Evolutionary conservation across 768 basidiomycete genomes (phyloP), one percentile per base, ranked within the genome.

Genomic region (Psilocybe sp.): DNA sequence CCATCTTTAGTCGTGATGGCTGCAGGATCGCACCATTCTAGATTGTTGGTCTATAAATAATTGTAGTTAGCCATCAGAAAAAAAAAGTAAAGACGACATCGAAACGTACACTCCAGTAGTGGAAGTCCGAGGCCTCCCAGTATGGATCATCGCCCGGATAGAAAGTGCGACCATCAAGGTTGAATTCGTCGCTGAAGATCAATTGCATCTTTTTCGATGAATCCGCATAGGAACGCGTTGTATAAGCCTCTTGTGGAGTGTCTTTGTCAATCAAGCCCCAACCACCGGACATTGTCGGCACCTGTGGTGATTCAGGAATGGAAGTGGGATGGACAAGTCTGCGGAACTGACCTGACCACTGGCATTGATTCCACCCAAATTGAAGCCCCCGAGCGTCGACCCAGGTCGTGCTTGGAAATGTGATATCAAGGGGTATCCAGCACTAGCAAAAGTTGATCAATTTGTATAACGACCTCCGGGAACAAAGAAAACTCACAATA

Each of bases 181-280:
- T 84, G 68, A 95, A 95, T 66, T 95, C 93, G 66, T 95, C 92
- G 36, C 88, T 90, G 65, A 92, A 94, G 3, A 92, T 83, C 11
- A 96, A 76, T 49, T 84, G 81, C 65, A 84, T 56, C 56, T 77
- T 65, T 45, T 77, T 67, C 9, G 71, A 69, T 18, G 85, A 77
- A 57, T 85, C 75, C 15, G 64, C 59, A 56, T 78, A 83, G 4
- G 82, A 81, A 5, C 65, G 58, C 34, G 74, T 74, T 11, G 80
- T 79, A 63, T 81, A 72, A n/a, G 73, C 77, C 37, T 75, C 64
- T 55, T 71, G 54, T 1, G 90, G 90, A 3, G 93, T 96, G 23
- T 89, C 81, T 23, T 75, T 57, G 65, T 94, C 92, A 55, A 94
- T 87, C 28, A 92, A 67, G 12, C 82, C 83, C 63, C 76, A 81